Evolutionary conservation across 139 green algal genomes (phyloP).

Genomic region (Coelastrella sp.): DNA sequence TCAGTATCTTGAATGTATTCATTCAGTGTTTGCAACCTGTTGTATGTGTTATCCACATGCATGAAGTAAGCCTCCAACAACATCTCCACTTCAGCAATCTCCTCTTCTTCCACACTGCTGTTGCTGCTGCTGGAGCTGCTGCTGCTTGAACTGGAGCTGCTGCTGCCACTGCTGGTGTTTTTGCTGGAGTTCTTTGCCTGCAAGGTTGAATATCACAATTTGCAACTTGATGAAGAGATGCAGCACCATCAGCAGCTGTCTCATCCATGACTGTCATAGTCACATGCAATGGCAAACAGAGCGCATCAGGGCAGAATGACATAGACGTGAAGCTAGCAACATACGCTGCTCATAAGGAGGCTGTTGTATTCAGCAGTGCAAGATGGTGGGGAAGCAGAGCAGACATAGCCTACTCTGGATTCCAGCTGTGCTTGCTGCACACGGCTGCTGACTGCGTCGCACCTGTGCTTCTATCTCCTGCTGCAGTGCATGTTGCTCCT

Average conservation of each 20-base stretch:
- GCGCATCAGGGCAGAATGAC: too few species aligned
- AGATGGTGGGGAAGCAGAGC: too few species aligned
- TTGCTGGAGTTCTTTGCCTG: slow-evolving; percentile 14
- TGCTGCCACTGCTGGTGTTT: slow-evolving; percentile 23
- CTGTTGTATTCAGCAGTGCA: too few species aligned
- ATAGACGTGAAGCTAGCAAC: too few species aligned
- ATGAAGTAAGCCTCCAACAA: slow-evolving; percentile 81
- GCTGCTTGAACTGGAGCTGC: slow-evolving; percentile 31
- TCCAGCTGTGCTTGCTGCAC: neutral
- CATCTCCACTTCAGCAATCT: slow-evolving; percentile 82
- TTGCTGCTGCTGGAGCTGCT: slow-evolving; percentile 33
- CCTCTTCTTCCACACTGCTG: slow-evolving; percentile 65
- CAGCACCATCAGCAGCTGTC: neutral
- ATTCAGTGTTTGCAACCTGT: slow-evolving; percentile 66
- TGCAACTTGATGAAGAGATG: too few species aligned
- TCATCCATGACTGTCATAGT: neutral
- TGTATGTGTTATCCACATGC: slow-evolving; percentile 73
- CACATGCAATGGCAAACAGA: neutral
- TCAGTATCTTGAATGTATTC: slow-evolving; percentile 71
- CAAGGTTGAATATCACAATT: too few species aligned
- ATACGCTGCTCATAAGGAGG: too few species aligned
- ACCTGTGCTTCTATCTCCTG: slow-evolving; percentile 37
- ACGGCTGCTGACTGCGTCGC: too few species aligned
- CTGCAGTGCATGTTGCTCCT: slow-evolving; percentile 52
- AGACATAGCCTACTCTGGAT: neutral